phyloP scores from a whole-genome alignment of 768 basidiomycete species.

The Boletus subparvulus region DNA sequence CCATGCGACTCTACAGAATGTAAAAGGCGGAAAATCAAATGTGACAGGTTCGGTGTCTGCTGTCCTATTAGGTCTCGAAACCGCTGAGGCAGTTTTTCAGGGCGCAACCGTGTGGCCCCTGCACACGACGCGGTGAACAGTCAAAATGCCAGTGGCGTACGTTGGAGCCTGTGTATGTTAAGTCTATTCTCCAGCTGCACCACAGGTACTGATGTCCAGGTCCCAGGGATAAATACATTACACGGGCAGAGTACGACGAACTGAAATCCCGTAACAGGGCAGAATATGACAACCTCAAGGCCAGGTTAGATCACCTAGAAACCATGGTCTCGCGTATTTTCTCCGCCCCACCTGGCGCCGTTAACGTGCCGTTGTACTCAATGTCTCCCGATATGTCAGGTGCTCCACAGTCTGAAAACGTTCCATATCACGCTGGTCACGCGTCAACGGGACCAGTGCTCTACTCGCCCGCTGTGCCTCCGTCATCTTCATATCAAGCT shows the following conservation, averaged over 20 bases:
- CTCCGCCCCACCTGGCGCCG: conserved; percentile 27
- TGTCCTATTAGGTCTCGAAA: conserved; percentile 1
- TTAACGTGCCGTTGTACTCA: conserved; percentile 31
- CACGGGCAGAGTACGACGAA: conserved; percentile 73
- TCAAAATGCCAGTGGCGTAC: conserved; percentile 81
- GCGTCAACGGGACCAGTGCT: conserved; percentile 25
- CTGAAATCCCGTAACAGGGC: conserved; percentile 51
- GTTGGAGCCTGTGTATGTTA: conserved; percentile 73
- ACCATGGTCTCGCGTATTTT: conserved; percentile 46
- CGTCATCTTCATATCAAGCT: conserved; percentile 25
- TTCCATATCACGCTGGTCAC: conserved; percentile 31
- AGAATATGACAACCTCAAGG: conserved; percentile 56
- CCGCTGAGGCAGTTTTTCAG: conserved; percentile 41
- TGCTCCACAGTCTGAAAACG: conserved; percentile 23
- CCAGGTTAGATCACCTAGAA: conserved; percentile 62
- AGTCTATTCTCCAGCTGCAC: not conserved
- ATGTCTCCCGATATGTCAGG: conserved; percentile 33
- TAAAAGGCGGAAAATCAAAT: conserved; percentile 85
- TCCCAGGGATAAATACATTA: conserved; percentile 76
- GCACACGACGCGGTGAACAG: conserved; percentile 76
- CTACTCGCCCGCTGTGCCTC: conserved; percentile 21
- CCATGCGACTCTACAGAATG: conserved; percentile 53
- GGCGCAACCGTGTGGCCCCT: conserved; percentile 79
- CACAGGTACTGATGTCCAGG: conserved; percentile 12
- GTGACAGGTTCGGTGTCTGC: conserved; percentile 61